Conservation (phyloP, 2,329 filamentous ascomycete genomes). For the Colletotrichum coccodes region DNA sequence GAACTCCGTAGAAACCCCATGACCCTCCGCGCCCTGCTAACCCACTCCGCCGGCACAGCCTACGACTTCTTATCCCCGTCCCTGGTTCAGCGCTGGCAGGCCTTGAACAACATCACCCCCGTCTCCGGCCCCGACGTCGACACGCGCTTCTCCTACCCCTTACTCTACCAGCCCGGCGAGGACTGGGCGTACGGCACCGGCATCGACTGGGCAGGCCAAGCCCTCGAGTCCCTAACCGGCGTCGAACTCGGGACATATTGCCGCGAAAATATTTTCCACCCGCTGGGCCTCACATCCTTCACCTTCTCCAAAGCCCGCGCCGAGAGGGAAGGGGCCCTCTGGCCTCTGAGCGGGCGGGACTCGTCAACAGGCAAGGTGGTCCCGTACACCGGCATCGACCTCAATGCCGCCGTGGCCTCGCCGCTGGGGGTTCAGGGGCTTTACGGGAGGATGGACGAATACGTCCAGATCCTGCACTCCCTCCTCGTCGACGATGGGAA, state of each 20-base stretch:
- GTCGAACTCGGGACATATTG: slow-evolving; percentile 36
- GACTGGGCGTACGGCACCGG: slow-evolving; percentile 43
- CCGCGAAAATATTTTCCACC: slow-evolving; percentile 54
- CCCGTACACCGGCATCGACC: slow-evolving; percentile 6
- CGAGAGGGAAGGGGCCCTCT: background rate
- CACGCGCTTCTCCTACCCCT: slow-evolving; percentile 41
- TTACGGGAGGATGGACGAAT: slow-evolving; percentile 49
- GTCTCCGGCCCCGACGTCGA: slow-evolving; percentile 45
- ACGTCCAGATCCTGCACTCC: slow-evolving; percentile 54
- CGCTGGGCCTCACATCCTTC: slow-evolving; percentile 49
- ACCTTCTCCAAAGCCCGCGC: background rate
- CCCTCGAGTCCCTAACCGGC: slow-evolving; percentile 38
- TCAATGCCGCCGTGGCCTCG: slow-evolving; percentile 27
- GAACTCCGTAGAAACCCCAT: slow-evolving; percentile 45
- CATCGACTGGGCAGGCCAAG: slow-evolving; percentile 41
- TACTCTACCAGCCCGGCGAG: slow-evolving; percentile 42
- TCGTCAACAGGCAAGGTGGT: slow-evolving; percentile 22
- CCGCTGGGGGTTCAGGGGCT: slow-evolving; percentile 47
- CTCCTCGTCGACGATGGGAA: slow-evolving; percentile 56
- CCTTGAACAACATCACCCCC: background rate
- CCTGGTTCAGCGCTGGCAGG: slow-evolving; percentile 36
- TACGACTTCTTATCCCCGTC: slow-evolving; percentile 47
- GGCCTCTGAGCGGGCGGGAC: slow-evolving; percentile 30
- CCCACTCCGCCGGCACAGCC: slow-evolving; percentile 54
- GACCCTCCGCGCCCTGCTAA: slow-evolving; percentile 57